These are phyloP conservation scores for Austroboletus novae-zelandiae DNA, from an alignment of 1,284 basidiomycete genomes.

Conservation along the genomic window DNA sequence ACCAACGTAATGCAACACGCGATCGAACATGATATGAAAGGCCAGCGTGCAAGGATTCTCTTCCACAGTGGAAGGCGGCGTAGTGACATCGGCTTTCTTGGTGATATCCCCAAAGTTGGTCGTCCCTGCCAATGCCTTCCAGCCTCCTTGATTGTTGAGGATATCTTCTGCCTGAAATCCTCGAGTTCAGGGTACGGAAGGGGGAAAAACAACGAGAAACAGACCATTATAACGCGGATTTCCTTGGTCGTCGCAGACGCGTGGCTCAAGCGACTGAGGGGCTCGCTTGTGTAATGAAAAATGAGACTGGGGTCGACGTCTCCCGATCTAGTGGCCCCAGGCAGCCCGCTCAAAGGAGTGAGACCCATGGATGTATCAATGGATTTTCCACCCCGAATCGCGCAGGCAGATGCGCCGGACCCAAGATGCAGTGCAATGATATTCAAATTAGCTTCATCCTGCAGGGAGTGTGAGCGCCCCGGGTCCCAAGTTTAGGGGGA, in stretches of 20 bases:
- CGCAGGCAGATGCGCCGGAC: conserved; percentile 79
- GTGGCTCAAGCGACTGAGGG: conserved; percentile 43
- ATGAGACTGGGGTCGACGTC: conserved; percentile 81
- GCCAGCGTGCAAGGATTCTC: conserved; percentile 50
- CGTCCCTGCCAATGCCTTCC: conserved; percentile 78
- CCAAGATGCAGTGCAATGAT: conserved; percentile 84
- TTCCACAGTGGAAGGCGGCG: conserved; percentile 4
- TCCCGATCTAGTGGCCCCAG: conserved; percentile 85
- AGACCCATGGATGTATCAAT: conserved; percentile 84
- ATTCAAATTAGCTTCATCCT: conserved; percentile 45
- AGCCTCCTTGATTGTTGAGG: conserved; percentile 71
- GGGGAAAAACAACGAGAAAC: background rate
- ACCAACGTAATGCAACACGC: conserved; percentile 69
- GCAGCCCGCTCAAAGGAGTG: conserved; percentile 74
- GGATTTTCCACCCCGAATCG: conserved; percentile 67
- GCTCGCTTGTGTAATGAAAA: conserved; percentile 76
- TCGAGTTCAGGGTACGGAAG: background rate
- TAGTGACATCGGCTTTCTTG: conserved; percentile 31
- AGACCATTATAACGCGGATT: conserved; percentile 61
- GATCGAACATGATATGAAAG: conserved; percentile 74
- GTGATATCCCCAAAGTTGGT: conserved; percentile 73
- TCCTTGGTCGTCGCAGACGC: conserved; percentile 45
- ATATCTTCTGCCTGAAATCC: conserved; percentile 64
- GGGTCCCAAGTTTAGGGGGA: background rate
- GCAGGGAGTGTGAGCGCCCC: background rate